Conservation (phyloP, 176 grass and related monocot genomes). For the Zoysia pacifica region DNA sequence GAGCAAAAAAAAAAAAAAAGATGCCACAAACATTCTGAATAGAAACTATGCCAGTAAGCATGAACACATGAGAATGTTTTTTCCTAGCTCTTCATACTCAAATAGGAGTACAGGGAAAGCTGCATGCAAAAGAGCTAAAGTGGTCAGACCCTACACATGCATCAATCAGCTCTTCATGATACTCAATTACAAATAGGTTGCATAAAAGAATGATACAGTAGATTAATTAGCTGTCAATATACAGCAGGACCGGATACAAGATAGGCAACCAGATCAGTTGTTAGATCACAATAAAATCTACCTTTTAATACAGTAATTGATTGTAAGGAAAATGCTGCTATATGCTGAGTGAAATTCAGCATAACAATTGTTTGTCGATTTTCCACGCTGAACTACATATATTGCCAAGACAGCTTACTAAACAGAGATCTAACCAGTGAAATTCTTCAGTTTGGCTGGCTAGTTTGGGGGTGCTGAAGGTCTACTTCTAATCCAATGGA, state of each 20-base stretch:
- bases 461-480: not conserved
- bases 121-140: too few relatives aligned
- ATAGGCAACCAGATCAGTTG: slow-evolving; percentile 2
- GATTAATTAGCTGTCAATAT: not conserved
- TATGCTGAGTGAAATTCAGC: not conserved
- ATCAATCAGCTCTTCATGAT: not conserved
- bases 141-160: too few relatives aligned
- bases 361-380: not conserved
- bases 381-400: not conserved
- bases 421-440: not conserved
- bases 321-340: slow-evolving; percentile 10
- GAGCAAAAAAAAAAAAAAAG: too few relatives aligned
- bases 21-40: not conserved
- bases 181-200: not conserved
- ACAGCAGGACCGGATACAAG: not conserved
- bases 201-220: not conserved
- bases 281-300: not conserved
- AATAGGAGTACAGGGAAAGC: too few relatives aligned
- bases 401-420: not conserved
- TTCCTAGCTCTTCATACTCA: not conserved
- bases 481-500: not conserved
- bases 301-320: not conserved
- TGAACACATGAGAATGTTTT: not conserved
- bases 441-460: not conserved
- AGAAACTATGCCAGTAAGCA: not conserved